Conservation (phyloP, 139 green algal species). For the Coelastrella sp. region DNA sequence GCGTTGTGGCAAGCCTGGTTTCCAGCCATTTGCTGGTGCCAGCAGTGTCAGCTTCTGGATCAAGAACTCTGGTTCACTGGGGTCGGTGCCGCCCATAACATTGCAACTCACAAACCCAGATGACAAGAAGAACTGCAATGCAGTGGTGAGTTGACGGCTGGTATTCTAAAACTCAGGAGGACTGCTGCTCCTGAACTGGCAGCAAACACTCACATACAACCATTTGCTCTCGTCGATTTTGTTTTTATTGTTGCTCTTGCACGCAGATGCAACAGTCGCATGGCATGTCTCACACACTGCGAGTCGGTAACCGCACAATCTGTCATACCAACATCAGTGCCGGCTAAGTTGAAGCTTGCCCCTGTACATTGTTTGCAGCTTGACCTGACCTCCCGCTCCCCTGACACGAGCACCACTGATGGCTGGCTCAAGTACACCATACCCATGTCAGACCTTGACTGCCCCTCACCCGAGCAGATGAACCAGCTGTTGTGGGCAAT, state of each 20-base stretch:
- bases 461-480: slow-evolving; percentile 2
- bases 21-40: slow-evolving; percentile 37
- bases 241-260: too few species aligned
- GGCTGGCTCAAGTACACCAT: slow-evolving; percentile 31
- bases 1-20: slow-evolving; percentile 37
- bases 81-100: not conserved
- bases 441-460: slow-evolving; percentile 18
- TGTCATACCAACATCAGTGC: too few species aligned
- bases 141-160: not conserved
- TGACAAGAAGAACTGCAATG: slow-evolving; percentile 16
- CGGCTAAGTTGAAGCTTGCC: not conserved
- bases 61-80: not conserved
- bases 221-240: not conserved
- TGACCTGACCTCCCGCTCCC: not conserved
- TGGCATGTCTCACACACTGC: too few species aligned
- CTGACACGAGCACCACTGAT: not conserved
- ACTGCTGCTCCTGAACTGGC: too few species aligned
- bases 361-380: not conserved
- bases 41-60: slow-evolving; percentile 38
- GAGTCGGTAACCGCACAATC: too few species aligned
- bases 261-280: too few species aligned
- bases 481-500: slow-evolving; percentile 30
- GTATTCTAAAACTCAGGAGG: too few species aligned
- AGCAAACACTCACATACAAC: not conserved
- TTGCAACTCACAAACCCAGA: slow-evolving; percentile 41